Evolutionary conservation across 1,284 basidiomycete species (phyloP), one percentile per base, ranked within the genome.

Genomic region (Irpex sp.): DNA sequence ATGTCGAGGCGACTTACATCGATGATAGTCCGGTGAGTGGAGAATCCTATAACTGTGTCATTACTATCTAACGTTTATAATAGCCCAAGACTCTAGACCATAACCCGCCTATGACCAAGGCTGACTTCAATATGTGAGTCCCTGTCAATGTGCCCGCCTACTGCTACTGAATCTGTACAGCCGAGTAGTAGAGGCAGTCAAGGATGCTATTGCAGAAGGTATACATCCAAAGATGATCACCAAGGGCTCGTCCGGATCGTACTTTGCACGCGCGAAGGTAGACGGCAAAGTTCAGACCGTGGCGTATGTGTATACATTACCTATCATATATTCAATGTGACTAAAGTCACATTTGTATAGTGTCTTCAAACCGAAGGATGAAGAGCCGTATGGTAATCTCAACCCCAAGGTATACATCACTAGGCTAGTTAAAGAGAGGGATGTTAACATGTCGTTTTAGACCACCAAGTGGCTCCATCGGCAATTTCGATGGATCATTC

Each of bases 391-490:
- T 70, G 91, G 91, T 36, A 81, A 87, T 40, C 78, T 94, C 19
- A 95, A 95, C 72, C 93, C 93, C 3, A 93, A 93, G 82, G 89
- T 85, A 59, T 52, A 68, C 47, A 0, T 26, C 19, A 34, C 44
- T 9, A 13, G 37, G 51, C 59, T 7, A 52, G 40, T 34, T 59
- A 63, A 52, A 34, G 48, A 31, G 13, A 13, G 62, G 26, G 61
- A 65, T 57, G 48, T 48, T 62, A 13, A 57, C 8, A 54, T 66
- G 67, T 6, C 13, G 11, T 40, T 65, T 66, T 48, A 94, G 86
- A 93, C 92, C 6, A 93, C 89, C n/a, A 94, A 95, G 80, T 94
- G 92, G 92, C 75, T 94, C 13, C 93, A 95, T 76, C 84, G 92
- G 65, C 88, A 93, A 74, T 89, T 95, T 69, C 83, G 89, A 64